These are phyloP conservation scores for Volvox africanus DNA, from an alignment of 139 green algal species.

Conservation along the genomic window DNA sequence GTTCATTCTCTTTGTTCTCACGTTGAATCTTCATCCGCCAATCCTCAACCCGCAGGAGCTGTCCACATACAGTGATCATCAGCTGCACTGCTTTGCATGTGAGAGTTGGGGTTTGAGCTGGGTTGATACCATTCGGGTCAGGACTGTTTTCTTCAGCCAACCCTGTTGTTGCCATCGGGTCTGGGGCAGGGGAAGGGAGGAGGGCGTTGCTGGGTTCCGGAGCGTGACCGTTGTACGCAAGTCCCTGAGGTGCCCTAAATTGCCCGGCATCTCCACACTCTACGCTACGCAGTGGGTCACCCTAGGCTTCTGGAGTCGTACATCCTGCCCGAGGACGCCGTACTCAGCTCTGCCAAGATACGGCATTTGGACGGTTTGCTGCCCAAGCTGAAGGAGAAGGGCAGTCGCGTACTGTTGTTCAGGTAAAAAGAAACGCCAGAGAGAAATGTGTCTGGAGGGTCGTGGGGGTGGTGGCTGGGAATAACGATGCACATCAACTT, in stretches of 20 bases:
- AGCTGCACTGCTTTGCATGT: constrained; percentile 82
- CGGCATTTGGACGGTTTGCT: constrained; percentile 73
- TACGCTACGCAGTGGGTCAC: constrained; percentile 32
- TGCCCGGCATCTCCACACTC: not conserved
- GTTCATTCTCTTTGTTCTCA: no score
- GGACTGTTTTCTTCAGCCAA: no score
- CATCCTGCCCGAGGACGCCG: constrained; percentile 58
- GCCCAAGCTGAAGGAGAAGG: constrained; percentile 68
- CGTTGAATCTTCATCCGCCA: not conserved
- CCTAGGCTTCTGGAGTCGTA: constrained; percentile 51
- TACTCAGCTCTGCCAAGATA: constrained; percentile 67
- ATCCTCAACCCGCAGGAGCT: constrained; percentile 62
- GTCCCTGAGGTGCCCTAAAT: no score
- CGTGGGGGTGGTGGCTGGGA: no score
- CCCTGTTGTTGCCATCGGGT: no score
- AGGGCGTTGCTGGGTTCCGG: no score
- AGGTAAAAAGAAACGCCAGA: constrained; percentile 25
- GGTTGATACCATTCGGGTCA: no score
- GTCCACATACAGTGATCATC: constrained; percentile 82
- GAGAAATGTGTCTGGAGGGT: no score
- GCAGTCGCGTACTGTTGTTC: constrained; percentile 89
- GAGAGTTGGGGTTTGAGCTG: not conserved
- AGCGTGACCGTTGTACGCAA: no score
- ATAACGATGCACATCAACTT: no score
- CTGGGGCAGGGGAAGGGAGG: no score